Evolutionary conservation across 2,329 filamentous ascomycete species (phyloP).

Genomic region (Madurella fahalii): DNA sequence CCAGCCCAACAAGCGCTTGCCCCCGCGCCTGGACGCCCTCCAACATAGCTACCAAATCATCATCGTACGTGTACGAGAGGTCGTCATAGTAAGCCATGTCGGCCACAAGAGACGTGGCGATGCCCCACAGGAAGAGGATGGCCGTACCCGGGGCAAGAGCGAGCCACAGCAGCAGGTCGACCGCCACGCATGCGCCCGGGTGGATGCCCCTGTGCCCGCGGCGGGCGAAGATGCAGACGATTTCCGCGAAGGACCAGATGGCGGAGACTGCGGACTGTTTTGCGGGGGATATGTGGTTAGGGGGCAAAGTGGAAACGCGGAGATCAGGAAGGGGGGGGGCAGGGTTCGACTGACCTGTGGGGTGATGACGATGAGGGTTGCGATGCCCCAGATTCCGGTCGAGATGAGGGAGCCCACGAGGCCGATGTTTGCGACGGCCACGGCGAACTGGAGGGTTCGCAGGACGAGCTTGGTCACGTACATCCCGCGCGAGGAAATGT

Average conservation of each 20-base stretch:
- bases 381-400: background rate
- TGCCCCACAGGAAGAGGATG: background rate
- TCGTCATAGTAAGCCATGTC: too few relatives aligned
- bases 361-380: background rate
- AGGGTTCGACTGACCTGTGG: background rate
- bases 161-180: constrained; percentile 18
- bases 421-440: constrained; percentile 4
- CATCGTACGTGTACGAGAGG: too few relatives aligned
- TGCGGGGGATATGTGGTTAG: too few relatives aligned
- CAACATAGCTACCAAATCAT: too few relatives aligned
- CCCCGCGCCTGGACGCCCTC: background rate
- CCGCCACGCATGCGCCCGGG: constrained; percentile 29
- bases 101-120: too few relatives aligned
- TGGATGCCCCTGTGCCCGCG: constrained; percentile 26
- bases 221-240: constrained; percentile 9
- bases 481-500: constrained; percentile 1
- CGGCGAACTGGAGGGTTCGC: constrained; percentile 4
- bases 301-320: too few relatives aligned
- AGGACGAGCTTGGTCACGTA: constrained; percentile 10
- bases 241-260: constrained; percentile 13
- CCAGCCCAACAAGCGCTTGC: constrained; percentile 5
- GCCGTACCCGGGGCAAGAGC: background rate
- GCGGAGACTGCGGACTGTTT: background rate
- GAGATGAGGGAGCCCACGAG: background rate
- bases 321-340: too few relatives aligned